Evolutionary conservation across 2,329 filamentous ascomycete species (phyloP).

Genomic region (Hypoxylon sp.): DNA sequence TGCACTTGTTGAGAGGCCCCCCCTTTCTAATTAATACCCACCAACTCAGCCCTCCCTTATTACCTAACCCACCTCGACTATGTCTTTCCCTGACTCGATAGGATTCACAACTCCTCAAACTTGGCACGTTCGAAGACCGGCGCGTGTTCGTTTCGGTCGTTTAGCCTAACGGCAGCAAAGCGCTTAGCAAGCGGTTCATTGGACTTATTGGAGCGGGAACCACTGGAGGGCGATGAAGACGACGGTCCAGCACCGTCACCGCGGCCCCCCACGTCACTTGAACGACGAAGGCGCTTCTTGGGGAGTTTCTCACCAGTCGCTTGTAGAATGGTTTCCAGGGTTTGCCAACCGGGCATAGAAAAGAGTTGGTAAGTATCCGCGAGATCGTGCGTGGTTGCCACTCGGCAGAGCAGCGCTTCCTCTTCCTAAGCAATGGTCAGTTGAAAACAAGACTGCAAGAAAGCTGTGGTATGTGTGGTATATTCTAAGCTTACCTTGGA

Average conservation of each 20-base stretch:
- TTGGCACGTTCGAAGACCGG: conserved; percentile 49
- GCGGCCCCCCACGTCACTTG: conserved; percentile 52
- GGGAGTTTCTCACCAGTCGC: conserved; percentile 96
- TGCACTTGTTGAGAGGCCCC: background rate
- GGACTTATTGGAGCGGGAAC: conserved; percentile 39
- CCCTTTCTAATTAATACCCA: background rate
- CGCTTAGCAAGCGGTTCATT: conserved; percentile 54
- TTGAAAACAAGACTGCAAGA: background rate
- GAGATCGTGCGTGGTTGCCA: conserved; percentile 83
- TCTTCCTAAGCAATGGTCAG: conserved; percentile 75
- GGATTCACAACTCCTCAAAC: conserved; percentile 40
- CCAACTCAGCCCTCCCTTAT: background rate
- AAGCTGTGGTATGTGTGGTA: background rate
- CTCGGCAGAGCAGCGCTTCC: conserved; percentile 84
- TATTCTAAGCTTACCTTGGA: conserved; percentile 75
- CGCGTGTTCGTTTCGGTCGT: conserved; percentile 47
- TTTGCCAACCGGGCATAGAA: conserved; percentile 92
- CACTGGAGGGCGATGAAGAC: conserved; percentile 30
- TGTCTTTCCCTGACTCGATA: background rate
- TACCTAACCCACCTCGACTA: background rate
- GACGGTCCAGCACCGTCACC: conserved; percentile 15
- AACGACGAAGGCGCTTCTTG: conserved; percentile 70
- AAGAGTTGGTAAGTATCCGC: conserved; percentile 85
- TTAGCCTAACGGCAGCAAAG: conserved; percentile 55
- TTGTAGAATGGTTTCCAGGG: conserved; percentile 90